Percentiles rank a stretch among this genome's conserved stretches.
These are phyloP conservation scores for Populus ilicifolia DNA, from an alignment of 345 rosid species.

Conservation along the genomic window DNA sequence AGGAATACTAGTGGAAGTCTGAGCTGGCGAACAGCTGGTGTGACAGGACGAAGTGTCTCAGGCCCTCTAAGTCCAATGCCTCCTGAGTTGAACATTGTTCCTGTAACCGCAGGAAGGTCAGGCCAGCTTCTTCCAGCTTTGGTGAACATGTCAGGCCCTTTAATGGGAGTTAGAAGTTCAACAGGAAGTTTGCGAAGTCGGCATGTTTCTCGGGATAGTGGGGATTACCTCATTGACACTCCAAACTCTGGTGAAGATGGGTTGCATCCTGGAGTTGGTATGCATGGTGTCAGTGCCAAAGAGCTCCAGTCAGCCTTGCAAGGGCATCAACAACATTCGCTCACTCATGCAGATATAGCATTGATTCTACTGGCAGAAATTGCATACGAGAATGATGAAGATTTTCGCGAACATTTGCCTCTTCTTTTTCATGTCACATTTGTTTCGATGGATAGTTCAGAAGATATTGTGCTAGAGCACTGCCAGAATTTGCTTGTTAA, in stretches of 20 bases:
- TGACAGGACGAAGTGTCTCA: conserved; percentile 80
- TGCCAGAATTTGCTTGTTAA: conserved; percentile 98
- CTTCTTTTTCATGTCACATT: conserved; percentile 96
- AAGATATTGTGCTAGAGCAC: conserved; percentile 95
- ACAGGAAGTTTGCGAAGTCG: conserved; percentile 95
- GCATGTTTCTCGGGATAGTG: conserved; percentile 95
- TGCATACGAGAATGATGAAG: conserved; percentile 98
- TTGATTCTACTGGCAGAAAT: conserved; percentile 93
- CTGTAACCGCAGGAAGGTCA: conserved; percentile 81
- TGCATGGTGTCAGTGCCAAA: conserved; percentile 80
- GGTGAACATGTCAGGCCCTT: conserved; percentile 95
- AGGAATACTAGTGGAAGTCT: conserved; percentile 90
- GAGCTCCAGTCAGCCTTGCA: conserved; percentile 98
- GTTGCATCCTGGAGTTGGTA: conserved; percentile 65
- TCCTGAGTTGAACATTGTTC: conserved; percentile 76
- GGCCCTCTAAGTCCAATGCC: conserved; percentile 94
- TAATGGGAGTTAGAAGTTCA: conserved; percentile 88
- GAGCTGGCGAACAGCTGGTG: conserved; percentile 92
- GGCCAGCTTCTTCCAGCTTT: conserved; percentile 85
- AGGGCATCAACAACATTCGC: conserved; percentile 97
- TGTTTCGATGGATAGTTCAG: conserved; percentile 99
- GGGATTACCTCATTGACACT: conserved; percentile 89
- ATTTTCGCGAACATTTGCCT: conserved; percentile 96
- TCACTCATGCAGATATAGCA: conserved; percentile 98
- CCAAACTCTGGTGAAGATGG: conserved; percentile 93